Evolutionary conservation across 148 eudicot species (phyloP).

Genomic region (Suaeda aralocaspica): DNA sequence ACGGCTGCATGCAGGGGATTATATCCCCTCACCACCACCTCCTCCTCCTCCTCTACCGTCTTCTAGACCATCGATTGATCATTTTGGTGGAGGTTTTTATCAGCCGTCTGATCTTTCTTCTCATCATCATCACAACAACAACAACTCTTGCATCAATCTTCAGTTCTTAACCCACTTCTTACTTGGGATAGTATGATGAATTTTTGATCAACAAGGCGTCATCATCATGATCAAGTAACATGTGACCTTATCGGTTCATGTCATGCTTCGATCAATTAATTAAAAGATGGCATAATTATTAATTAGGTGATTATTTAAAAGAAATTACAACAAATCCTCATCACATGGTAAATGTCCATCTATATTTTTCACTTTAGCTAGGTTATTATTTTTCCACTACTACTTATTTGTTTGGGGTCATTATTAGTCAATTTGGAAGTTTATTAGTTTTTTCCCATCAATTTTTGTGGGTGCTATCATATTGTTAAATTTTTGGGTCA

Average conservation of each 20-base stretch:
- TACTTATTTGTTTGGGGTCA: no score
- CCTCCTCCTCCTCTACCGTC: slow-evolving; percentile 1
- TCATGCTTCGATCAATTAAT: background rate
- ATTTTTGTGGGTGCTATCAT: slow-evolving; percentile 7
- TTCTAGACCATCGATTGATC: no score
- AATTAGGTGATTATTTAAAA: no score
- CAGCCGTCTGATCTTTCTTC: slow-evolving; percentile 6
- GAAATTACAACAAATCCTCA: no score
- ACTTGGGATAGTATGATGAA: slow-evolving; percentile 23
- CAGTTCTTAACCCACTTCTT: slow-evolving; percentile 13
- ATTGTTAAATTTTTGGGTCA: slow-evolving; percentile 8
- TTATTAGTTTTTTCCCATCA: slow-evolving; percentile 1
- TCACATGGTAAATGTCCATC: slow-evolving; percentile 9
- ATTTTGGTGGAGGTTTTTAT: slow-evolving; percentile 12
- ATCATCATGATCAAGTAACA: slow-evolving; percentile 24
- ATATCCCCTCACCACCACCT: slow-evolving; percentile 16
- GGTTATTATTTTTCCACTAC: background rate
- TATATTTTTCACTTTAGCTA: slow-evolving; percentile 6
- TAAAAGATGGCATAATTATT: no score
- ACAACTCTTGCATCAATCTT: no score
- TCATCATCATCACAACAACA: background rate
- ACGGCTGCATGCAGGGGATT: slow-evolving; percentile 18
- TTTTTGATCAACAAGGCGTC: slow-evolving; percentile 18
- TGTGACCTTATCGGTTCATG: slow-evolving; percentile 14
- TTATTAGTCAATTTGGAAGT: slow-evolving; percentile 2